Evolutionary conservation across 371 early-diverging fungal genomes (phyloP), one percentile per base, ranked within the genome.

Genomic region (Lichtheimia ramosa): DNA sequence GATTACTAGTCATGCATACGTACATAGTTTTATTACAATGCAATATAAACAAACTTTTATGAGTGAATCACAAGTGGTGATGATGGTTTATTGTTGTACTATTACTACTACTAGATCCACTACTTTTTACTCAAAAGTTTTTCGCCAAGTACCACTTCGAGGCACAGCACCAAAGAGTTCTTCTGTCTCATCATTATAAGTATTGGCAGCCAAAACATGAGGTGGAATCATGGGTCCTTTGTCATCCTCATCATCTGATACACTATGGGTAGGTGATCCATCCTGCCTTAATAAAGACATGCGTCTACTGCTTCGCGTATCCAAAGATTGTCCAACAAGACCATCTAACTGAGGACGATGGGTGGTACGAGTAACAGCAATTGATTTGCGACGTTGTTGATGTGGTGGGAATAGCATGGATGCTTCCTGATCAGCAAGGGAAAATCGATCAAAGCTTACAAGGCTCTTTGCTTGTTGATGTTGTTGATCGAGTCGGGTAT

Each of bases 111-210:
- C n/a, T n/a, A n/a, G n/a, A n/a, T n/a, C n/a, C n/a, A n/a, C n/a
- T n/a, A n/a, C n/a, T n/a, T 21, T 25, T 50, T 62, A 64, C 49
- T 67, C 71, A 28, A 61, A 50, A 5, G 66, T 65, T 48, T 61
- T 65, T n/a, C 65, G 48, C 62, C 70, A 59, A n/a, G 52, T 63
- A 34, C 58, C 59, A 21, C 65, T 62, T 28, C 64, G 58, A 48
- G 78, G 78, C 13, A 73, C 63, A 2, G 73, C 68, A 3, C 75
- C 78, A 73, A 70, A 78, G 15, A 73, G 20, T n/a, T 66, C 69
- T 58, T 78, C 73, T 1, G 65, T 53, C 56, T 75, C 73, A 46
- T 74, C 73, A 3, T 59, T 64, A 50, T 52, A 66, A 48, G 73
- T 71, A 24, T 57, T 65, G 10, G 70, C 75, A 12, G 65, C 65